Evolutionary conservation across 2,329 filamentous ascomycete genomes (phyloP), one percentile per base, ranked within the genome.

Genomic region (Ploettnerulaceae sp.): DNA sequence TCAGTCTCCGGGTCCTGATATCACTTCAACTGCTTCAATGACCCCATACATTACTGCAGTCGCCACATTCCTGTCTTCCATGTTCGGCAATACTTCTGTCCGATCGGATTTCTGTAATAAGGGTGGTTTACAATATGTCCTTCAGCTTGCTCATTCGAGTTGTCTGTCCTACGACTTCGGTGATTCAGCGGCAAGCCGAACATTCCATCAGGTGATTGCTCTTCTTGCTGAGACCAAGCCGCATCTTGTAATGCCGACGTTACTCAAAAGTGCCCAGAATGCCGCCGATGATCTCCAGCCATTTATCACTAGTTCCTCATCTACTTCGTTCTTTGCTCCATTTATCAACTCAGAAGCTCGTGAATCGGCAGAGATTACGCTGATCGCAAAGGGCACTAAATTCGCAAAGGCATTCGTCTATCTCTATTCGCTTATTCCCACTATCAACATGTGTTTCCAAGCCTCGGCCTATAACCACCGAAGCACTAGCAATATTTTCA

Each of bases 61-160:
- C 28, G 77, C 84, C 49, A 84, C 80, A 39, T 98, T 98, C 64
- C 68, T 98, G 35, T 66, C 67, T 7, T 61, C 55, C 1, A 56
- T 66, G 29, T 56, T 66, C 28, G 51, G 49, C 14, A 64, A 64
- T 37, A 50, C 56, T 3, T 53, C 60, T 5, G 55, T 61, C 18
- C 59, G 63, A 9, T 51, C 56, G 14, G 76, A 77, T 18, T 91
- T 96, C 60, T 81, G 93, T 52, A 79, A 86, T 45, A 76, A 77
- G 39, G 88, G 89, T 47, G 93, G 89, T 5, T 81, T 91, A 18
- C 89, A 96, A 64, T 74, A 85, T 40, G 73, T 97, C 15, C 73
- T 98, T 44, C 89, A 96, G 61, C 79, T 96, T 45, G 84, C 84
- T 31, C 87, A 86, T 44, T 79, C 90, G 22, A 85, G 89, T 4